Evolutionary conservation across 2,329 filamentous ascomycete species (phyloP).

Genomic region (Colletotrichum zoysiae): DNA sequence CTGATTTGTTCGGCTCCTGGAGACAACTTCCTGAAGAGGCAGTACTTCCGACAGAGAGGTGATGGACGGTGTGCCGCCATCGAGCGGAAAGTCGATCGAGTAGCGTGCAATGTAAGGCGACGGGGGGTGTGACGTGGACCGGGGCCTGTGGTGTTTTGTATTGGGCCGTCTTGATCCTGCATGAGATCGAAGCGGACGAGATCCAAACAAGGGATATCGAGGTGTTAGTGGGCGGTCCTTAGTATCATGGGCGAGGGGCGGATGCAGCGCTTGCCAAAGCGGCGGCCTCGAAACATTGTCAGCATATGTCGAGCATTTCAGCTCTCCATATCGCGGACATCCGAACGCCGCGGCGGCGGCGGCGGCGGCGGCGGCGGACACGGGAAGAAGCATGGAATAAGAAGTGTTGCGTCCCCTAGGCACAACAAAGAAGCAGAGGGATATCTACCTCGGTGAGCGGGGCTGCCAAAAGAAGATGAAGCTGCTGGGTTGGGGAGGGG

Average conservation of each 20-base stretch:
- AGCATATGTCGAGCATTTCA: background rate
- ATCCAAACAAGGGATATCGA: slow-evolving; percentile 18
- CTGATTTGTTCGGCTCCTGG: slow-evolving; percentile 24
- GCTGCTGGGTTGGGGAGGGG: slow-evolving; percentile 26
- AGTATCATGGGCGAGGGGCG: background rate
- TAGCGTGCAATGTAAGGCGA: slow-evolving; percentile 10
- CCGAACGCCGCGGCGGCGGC: background rate
- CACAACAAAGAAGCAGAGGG: slow-evolving; percentile 19
- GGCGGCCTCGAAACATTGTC: background rate
- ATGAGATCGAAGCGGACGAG: slow-evolving; percentile 39
- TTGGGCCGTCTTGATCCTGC: slow-evolving; percentile 26
- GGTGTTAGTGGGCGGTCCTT: background rate
- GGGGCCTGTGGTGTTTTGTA: slow-evolving; percentile 19
- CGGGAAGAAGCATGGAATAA: background rate
- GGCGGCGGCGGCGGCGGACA: background rate
- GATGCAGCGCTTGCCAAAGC: slow-evolving; percentile 11
- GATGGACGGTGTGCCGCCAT: slow-evolving; percentile 22
- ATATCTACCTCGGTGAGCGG: slow-evolving; percentile 3
- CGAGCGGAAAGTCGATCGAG: slow-evolving; percentile 35
- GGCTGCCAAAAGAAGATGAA: slow-evolving; percentile 18
- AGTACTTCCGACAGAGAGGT: slow-evolving; percentile 19
- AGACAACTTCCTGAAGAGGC: slow-evolving; percentile 23
- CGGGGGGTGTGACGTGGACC: slow-evolving; percentile 16
- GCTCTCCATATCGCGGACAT: background rate
- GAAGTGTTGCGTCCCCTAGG: background rate